These are phyloP conservation scores for Aspergillus biplanus DNA, from an alignment of 495 filamentous ascomycete species.

Conservation along the genomic window DNA sequence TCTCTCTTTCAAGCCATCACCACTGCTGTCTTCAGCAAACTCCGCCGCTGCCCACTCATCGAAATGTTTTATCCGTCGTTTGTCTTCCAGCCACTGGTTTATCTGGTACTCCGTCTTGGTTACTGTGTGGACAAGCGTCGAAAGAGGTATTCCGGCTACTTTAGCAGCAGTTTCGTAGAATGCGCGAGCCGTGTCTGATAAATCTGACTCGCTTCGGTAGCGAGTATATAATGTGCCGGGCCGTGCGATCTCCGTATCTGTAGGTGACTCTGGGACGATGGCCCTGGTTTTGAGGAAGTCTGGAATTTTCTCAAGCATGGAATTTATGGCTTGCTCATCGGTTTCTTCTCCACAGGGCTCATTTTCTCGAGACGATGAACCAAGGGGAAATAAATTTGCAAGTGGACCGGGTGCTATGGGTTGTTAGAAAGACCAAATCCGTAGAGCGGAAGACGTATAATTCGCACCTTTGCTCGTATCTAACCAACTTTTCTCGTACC, in stretches of 20 bases:
- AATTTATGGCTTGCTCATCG: conserved; percentile 34
- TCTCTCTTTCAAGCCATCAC: conserved; percentile 32
- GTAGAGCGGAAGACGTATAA: not conserved
- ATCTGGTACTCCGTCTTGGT: conserved; percentile 50
- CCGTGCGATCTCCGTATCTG: conserved; percentile 38
- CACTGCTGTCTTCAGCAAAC: conserved; percentile 21
- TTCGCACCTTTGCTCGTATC: conserved; percentile 37
- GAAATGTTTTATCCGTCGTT: conserved; percentile 37
- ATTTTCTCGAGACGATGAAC: conserved; percentile 24
- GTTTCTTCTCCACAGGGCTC: conserved; percentile 20
- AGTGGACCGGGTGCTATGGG: conserved; percentile 38
- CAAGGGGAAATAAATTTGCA: conserved; percentile 56
- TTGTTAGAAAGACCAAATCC: conserved; percentile 4
- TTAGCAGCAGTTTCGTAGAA: conserved; percentile 62
- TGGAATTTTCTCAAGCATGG: conserved; percentile 44
- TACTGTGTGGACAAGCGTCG: conserved; percentile 52
- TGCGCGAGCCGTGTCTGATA: conserved; percentile 53
- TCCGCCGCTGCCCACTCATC: conserved; percentile 26
- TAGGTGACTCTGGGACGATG: conserved; percentile 34
- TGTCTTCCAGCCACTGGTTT: conserved; percentile 42
- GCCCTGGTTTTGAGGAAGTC: conserved; percentile 35
- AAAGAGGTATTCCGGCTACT: conserved; percentile 47
- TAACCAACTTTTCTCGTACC: conserved; percentile 80
- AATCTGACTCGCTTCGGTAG: conserved; percentile 59
- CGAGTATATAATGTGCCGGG: conserved; percentile 61